These are phyloP conservation scores for Acephala macrosclerotiorum DNA, from an alignment of 2,329 filamentous ascomycete species.

Conservation along the genomic window DNA sequence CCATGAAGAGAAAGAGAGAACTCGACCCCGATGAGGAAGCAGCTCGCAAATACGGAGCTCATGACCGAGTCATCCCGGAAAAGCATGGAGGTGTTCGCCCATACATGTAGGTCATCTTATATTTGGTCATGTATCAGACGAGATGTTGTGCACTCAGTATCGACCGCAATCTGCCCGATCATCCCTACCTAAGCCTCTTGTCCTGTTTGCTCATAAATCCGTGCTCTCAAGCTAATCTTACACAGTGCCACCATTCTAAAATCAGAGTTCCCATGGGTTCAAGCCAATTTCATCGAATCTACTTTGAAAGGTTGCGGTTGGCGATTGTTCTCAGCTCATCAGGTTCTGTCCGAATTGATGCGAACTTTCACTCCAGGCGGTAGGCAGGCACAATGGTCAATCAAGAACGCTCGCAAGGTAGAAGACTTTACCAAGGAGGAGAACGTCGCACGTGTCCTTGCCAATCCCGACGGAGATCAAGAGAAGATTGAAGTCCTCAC, in stretches of 20 bases:
- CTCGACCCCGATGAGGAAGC: slow-evolving; percentile 47
- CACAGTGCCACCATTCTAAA: slow-evolving; percentile 36
- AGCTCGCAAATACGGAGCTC: slow-evolving; percentile 43
- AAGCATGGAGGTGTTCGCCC: slow-evolving; percentile 26
- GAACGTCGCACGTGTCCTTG: slow-evolving; percentile 22
- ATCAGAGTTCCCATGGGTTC: slow-evolving; percentile 47
- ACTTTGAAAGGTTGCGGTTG: slow-evolving; percentile 43
- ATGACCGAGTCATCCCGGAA: slow-evolving; percentile 37
- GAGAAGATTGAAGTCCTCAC: slow-evolving; percentile 37
- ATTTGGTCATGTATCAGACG: no score
- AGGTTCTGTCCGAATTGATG: slow-evolving; percentile 47
- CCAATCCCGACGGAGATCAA: not conserved
- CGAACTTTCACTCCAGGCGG: slow-evolving; percentile 39
- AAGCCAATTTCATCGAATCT: slow-evolving; percentile 47
- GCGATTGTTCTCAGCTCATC: slow-evolving; percentile 43
- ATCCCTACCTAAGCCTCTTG: no score
- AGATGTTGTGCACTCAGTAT: no score
- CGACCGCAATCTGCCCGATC: no score
- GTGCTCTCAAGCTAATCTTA: slow-evolving; percentile 18
- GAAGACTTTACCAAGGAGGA: slow-evolving; percentile 25
- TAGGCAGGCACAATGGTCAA: slow-evolving; percentile 38
- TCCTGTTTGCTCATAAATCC: not conserved
- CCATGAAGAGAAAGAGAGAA: slow-evolving; percentile 47
- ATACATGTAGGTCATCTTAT: slow-evolving; percentile 32
- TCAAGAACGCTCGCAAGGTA: slow-evolving; percentile 40